phyloP scores from a whole-genome alignment of 1,139 yeast genomes.

The Blastobotrys malaysiensis region DNA sequence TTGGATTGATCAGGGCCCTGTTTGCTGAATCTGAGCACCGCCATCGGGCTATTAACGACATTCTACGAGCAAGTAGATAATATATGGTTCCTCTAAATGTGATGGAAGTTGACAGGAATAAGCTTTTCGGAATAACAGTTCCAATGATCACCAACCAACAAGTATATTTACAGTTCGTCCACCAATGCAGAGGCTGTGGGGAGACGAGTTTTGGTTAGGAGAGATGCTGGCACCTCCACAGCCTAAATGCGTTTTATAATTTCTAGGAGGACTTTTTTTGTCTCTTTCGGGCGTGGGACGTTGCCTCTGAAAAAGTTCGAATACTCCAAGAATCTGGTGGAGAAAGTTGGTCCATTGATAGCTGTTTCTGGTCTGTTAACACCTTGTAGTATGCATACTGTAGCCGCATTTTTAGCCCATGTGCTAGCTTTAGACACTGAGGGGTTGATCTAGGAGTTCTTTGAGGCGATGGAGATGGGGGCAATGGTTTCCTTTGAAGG shows the following conservation, averaged over 20 bases:
- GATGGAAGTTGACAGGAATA: too few relatives aligned
- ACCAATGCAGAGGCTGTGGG: too few relatives aligned
- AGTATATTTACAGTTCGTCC: not conserved
- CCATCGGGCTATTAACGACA: constrained; percentile 55
- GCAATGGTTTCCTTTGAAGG: not conserved
- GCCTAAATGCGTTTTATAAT: too few relatives aligned
- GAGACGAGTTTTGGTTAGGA: not conserved
- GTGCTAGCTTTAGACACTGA: constrained; percentile 39
- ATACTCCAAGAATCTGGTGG: constrained; percentile 17
- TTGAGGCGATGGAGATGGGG: not conserved
- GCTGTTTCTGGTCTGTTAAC: constrained; percentile 47
- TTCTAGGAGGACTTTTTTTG: not conserved
- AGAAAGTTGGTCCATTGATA: constrained; percentile 33
- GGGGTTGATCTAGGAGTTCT: not conserved
- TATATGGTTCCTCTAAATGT: too few relatives aligned
- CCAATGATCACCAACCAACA: not conserved
- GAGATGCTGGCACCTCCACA: too few relatives aligned
- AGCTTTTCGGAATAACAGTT: too few relatives aligned
- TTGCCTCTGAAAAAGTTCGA: constrained; percentile 10
- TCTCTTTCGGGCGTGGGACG: constrained; percentile 3
- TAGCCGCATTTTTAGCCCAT: constrained; percentile 62
- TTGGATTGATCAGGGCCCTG: constrained; percentile 51
- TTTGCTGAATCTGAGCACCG: constrained; percentile 71
- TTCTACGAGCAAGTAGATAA: constrained; percentile 24
- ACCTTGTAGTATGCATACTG: constrained; percentile 77